Evolutionary conservation across 148 eudicot genomes (phyloP), one percentile per base, ranked within the genome.

Genomic region (Rhododendron ovatum): DNA sequence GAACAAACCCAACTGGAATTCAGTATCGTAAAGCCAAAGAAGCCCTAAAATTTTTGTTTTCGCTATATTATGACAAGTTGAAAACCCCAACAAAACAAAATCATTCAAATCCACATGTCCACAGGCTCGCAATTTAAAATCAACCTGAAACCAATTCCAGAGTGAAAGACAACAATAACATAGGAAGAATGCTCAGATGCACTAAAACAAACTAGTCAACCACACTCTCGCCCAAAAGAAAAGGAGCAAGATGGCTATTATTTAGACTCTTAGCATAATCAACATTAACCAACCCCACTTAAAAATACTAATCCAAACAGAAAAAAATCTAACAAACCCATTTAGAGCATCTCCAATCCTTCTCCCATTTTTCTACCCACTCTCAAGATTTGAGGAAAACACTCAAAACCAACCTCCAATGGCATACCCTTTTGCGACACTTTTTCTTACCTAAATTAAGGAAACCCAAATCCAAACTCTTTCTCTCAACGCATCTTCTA

Each of bases 21-120:
- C 74, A 26, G 15, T 11, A n/a, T 10, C 30, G 26, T 26, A n/a
- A 65, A 65, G 98, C 73, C 73, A 65, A 11, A 65, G 15, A 67
- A 67, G 26, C 33, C 33, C 33, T 11, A 67, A 67, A 10, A 67
- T 0, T 2, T 9, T 28, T 12, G 15, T 26, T 63, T 63, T 24
- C 28, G 2, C 28, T 24, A 8, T 63, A 63, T 7, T 41, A 63
- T 24, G 69, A 63, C 10, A 24, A 22, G 69, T 63, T 63, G 28
- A 24, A 22, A 63, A 24, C 28, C n/a, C 69, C 69, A 67, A 8
- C 33, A 67, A 26, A 26, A 11, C 10, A 22, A 61, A 61, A 61
- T 61, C 22, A 22, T 61, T 61, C 26, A 61, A 61, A 61, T 7
- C 28, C 69, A 61, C 28, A 22, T 10, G 0, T 61, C 69, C 69